phyloP scores from a whole-genome alignment of 192 early-diverging fungal genomes.

The Diversispora eburnea region DNA sequence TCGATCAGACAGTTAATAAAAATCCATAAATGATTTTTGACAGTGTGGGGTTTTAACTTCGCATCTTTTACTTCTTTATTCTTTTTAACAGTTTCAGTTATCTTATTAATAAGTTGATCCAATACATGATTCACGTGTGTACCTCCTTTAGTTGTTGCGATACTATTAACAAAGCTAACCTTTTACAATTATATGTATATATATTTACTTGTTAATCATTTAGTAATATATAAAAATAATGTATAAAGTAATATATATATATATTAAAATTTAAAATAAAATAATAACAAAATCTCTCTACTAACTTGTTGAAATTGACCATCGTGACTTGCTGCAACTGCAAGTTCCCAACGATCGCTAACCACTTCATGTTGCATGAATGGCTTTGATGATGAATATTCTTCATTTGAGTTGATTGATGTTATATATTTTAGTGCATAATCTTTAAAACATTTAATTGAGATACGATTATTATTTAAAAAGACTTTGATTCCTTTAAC shows the following conservation, averaged over 20 bases:
- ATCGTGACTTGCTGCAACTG: slow-evolving; percentile 77
- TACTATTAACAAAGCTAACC: slow-evolving; percentile 88
- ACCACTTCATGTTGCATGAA: slow-evolving; percentile 72
- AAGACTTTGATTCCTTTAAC: slow-evolving; percentile 79
- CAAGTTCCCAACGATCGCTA: slow-evolving; percentile 89
- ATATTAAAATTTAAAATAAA: too few relatives aligned
- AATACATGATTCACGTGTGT: slow-evolving; percentile 82
- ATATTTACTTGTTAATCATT: too few relatives aligned
- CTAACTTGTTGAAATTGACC: slow-evolving; percentile 90
- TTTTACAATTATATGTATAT: too few relatives aligned
- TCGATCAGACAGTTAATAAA: slow-evolving; percentile 94
- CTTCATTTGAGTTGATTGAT: slow-evolving; percentile 11
- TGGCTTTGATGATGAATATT: slow-evolving; percentile 27
- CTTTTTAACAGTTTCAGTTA: slow-evolving; percentile 69
- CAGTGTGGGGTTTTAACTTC: slow-evolving; percentile 76
- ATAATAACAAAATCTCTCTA: too few relatives aligned
- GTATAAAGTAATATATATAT: too few relatives aligned
- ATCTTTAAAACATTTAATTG: slow-evolving; percentile 85
- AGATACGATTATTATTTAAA: slow-evolving; percentile 79
- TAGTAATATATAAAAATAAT: too few relatives aligned
- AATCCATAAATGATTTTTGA: slow-evolving; percentile 87
- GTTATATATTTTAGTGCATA: slow-evolving; percentile 79
- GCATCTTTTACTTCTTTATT: slow-evolving; percentile 58
- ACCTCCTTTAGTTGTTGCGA: slow-evolving; percentile 92
- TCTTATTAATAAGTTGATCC: slow-evolving; percentile 70